Conservation (phyloP, 2,329 filamentous ascomycete genomes). For the Fusarium mundagurra region DNA sequence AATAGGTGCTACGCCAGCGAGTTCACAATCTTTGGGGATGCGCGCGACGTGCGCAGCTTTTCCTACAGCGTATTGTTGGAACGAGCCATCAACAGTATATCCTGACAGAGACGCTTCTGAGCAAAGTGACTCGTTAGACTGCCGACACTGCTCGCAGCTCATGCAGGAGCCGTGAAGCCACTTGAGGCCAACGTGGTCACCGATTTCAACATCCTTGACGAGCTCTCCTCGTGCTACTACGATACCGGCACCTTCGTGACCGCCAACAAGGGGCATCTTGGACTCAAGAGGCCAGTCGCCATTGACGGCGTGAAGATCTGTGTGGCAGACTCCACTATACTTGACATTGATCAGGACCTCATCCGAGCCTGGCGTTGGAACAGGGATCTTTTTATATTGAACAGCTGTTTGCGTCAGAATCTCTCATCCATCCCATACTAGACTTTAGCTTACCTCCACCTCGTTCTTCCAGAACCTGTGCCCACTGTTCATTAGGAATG, state of each 20-base stretch:
- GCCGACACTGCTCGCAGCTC: conserved; percentile 80
- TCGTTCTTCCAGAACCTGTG: conserved; percentile 82
- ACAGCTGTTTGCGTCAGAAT: conserved; percentile 54
- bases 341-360: conserved; percentile 90
- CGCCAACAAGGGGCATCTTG: conserved; percentile 85
- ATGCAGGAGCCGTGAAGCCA: conserved; percentile 90
- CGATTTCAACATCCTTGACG: conserved; percentile 79
- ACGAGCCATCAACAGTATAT: conserved; percentile 88
- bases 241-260: conserved; percentile 78
- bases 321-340: conserved; percentile 89
- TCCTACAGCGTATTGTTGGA: conserved; percentile 88
- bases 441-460: conserved; percentile 63
- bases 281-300: conserved; percentile 84
- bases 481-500: conserved; percentile 85
- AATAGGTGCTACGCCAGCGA: conserved; percentile 80
- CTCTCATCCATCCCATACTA: accelerated
- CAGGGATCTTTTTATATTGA: conserved; percentile 80
- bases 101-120: conserved; percentile 77
- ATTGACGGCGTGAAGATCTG: conserved; percentile 78
- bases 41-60: conserved; percentile 84
- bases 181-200: conserved; percentile 85
- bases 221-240: conserved; percentile 81
- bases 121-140: conserved; percentile 83
- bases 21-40: conserved; percentile 75
- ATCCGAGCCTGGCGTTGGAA: conserved; percentile 80